Evolutionary conservation across 2,329 filamentous ascomycete genomes (phyloP).

Genomic region (Hymenoscyphus fraxineus): DNA sequence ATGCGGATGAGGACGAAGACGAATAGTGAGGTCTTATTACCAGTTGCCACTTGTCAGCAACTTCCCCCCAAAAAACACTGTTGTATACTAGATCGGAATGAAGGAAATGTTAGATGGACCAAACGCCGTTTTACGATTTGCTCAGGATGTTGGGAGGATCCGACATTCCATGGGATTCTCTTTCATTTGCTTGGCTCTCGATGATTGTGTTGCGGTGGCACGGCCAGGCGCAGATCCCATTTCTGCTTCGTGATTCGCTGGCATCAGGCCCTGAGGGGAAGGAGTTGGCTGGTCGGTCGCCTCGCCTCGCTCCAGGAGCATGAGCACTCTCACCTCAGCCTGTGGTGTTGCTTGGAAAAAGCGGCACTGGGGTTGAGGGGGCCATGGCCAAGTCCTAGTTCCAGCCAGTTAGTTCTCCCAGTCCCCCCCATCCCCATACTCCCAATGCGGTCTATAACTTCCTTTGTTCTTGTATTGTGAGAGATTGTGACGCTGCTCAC

Average conservation of each 20-base stretch:
- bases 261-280: slow-evolving; percentile 13
- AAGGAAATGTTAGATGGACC: slow-evolving; percentile 28
- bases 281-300: slow-evolving; percentile 8
- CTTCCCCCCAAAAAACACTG: slow-evolving; percentile 15
- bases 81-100: slow-evolving; percentile 35
- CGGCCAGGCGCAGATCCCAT: slow-evolving; percentile 22
- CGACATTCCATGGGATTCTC: slow-evolving; percentile 22
- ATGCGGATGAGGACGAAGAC: slow-evolving; percentile 78
- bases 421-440: not conserved
- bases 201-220: slow-evolving; percentile 31
- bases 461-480: not conserved
- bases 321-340: slow-evolving; percentile 12
- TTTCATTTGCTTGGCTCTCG: slow-evolving; percentile 21
- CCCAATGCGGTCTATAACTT: not conserved
- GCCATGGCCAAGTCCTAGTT: not conserved
- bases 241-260: slow-evolving; percentile 24
- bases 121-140: slow-evolving; percentile 17
- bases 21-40: slow-evolving; percentile 26
- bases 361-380: not conserved
- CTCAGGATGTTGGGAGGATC: slow-evolving; percentile 13
- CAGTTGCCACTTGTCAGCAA: slow-evolving; percentile 16
- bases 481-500: not conserved
- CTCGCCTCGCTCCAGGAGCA: slow-evolving; percentile 1
- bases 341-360: slow-evolving; percentile 8
- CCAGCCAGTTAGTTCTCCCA: not conserved